Base-by-base conservation (phyloP, 129 eudicot genomes). In the Saposhnikovia divaricata region DNA sequence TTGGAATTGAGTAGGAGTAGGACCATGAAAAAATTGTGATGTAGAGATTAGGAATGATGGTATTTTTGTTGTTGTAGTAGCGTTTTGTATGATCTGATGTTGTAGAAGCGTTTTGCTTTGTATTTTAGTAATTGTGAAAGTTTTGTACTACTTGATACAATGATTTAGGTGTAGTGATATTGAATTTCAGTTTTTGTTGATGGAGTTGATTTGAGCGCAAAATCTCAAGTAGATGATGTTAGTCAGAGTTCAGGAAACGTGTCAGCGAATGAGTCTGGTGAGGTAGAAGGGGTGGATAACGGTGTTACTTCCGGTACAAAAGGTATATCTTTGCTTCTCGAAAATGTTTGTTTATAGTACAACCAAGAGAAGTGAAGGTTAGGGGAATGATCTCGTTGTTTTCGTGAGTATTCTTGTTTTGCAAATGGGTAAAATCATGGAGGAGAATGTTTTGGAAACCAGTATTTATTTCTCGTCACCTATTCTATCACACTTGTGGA, bases 141-240 rank as follows among this genome's bases (percentile, higher is more conserved):
- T 53, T 53, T 53, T 21, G 28, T 57, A 19, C 9, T 59, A 77
- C 9, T 38, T 68, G 10, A 19, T 59, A 7, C 10, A 75, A 45
- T 63, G 44, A 48, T 14, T 14, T 38, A 7, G 6, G 59, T 44
- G 14, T 75, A 8, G 31, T 75, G 1, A 47, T 44, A 3, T 48
- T 73, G 53, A 73, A 23, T 73, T 73, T 43, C 25, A 44, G 34
- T 75, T 43, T 37, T 65, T 83, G 71, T n/a, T 74, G 66, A 72
- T 74, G 74, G 79, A 84, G 78, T 81, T 80, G 91, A 83, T 77
- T 27, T 82, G n/a, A 76, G 61, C 83, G 45, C 80, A 80, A 87
- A 85, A 77, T 73, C 85, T 81, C 86, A 80, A 68, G 71, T 72
- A 46, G 86, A 91, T 80, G 78, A 51, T 73, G 44, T 72, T 47